Percentiles rank a stretch among this genome's conserved stretches.
Evolutionary conservation across 148 eudicot genomes (phyloP).

Genomic region (Amaranthus cruentus): DNA sequence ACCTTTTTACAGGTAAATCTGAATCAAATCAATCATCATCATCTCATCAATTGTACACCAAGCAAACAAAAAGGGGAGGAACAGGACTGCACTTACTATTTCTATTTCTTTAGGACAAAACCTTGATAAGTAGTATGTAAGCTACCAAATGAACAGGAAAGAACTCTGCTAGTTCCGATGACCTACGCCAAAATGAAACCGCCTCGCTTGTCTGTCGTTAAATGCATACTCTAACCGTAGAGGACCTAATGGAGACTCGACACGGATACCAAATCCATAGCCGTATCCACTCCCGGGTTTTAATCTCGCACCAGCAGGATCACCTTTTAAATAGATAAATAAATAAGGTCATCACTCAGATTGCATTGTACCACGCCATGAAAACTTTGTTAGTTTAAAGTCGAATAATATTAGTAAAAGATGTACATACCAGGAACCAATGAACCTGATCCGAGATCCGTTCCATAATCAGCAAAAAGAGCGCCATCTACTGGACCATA

Average conservation of each 20-base stretch:
- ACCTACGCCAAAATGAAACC: constrained; percentile 97
- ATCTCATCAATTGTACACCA: not conserved
- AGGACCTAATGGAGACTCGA: constrained; percentile 95
- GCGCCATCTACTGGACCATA: constrained; percentile 90
- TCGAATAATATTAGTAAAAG: not conserved
- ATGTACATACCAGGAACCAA: constrained; percentile 69
- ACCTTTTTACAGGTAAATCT: not conserved
- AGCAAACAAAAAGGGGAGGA: not conserved
- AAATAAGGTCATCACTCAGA: not conserved
- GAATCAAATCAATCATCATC: not conserved
- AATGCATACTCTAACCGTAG: constrained; percentile 93
- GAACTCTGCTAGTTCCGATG: constrained; percentile 46
- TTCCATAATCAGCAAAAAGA: constrained; percentile 88
- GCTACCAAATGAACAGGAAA: not conserved
- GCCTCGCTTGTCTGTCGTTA: constrained; percentile 56
- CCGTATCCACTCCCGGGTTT: constrained; percentile 98
- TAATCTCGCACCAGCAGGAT: constrained; percentile 92
- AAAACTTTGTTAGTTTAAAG: not conserved
- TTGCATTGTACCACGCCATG: not conserved
- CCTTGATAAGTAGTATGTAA: not conserved
- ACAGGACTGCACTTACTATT: not conserved
- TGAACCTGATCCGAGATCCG: constrained; percentile 90
- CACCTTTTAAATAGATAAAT: constrained; percentile 41
- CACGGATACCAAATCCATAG: constrained; percentile 81
- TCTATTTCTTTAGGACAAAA: not conserved